A percentile compares a stretch with the other conserved stretches of the same genome.
Evolutionary conservation across 2,329 filamentous ascomycete species (phyloP).

Genomic region (Scedosporium dehoogii): DNA sequence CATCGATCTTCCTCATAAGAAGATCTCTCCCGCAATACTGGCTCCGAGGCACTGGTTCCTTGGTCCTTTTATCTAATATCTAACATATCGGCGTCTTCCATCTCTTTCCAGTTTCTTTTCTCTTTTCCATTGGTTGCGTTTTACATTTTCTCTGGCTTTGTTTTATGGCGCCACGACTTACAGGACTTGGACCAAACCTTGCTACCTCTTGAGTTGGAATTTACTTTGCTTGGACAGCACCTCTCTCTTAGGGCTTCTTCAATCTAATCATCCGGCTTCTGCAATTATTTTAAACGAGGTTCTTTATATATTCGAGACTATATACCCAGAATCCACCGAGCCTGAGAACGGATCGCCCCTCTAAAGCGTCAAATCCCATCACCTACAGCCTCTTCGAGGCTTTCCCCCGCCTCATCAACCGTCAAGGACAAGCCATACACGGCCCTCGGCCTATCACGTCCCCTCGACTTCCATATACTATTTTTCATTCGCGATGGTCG

Average conservation of each 20-base stretch:
- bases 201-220: neutral
- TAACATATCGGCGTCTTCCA: neutral
- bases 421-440: neutral
- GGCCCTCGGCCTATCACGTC: neutral
- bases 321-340: neutral
- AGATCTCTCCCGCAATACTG: neutral
- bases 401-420: neutral
- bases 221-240: neutral
- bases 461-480: neutral
- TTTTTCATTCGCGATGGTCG: conserved; percentile 4
- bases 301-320: neutral
- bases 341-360: neutral
- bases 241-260: neutral
- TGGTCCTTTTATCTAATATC: neutral
- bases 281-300: neutral
- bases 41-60: neutral
- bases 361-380: neutral
- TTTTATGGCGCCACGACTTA: neutral
- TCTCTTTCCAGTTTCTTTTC: neutral
- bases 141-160: neutral
- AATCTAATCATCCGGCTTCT: neutral
- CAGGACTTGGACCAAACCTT: neutral
- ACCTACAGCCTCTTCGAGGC: neutral
- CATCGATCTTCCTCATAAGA: neutral
- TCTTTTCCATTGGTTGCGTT: neutral